Evolutionary conservation across 495 filamentous ascomycete species (phyloP), one percentile per base, ranked within the genome.

Genomic region (Tuber indicum): DNA sequence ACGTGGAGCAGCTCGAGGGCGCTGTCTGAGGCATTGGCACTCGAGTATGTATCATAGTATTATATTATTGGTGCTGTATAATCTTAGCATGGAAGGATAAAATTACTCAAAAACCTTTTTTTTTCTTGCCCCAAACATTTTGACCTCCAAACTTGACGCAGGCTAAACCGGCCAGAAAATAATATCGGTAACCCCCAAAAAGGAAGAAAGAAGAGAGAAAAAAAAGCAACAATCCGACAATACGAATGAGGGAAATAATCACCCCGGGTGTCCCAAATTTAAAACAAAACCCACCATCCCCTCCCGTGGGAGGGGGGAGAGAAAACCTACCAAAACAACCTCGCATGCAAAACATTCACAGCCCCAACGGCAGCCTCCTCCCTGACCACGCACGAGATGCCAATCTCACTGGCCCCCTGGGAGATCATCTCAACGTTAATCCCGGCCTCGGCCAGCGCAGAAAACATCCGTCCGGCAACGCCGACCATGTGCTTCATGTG

Each of bases 361-460:
- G 96, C 96, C 75, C 95, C 90, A 75, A 93, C 92, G 58, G 94
- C 94, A 77, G 97, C 93, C 81, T 91, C 88, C 81, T 93, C 93
- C 81, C 96, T 93, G 81, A 99, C 96, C 12, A 99, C 96, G 84
- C 96, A 98, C 21, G 93, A 96, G 74, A 99, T 99, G 84, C 97
- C 98, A 86, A 99, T 99, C 87, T 99, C 96, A 82, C 94, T 97
- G 69, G 94, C 94, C 75, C 95, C 94, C 88, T 97, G 94, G 39
- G 92, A 95, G 75, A 98, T 98, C 94, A 98, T 97, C 85, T 98
- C 94, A 80, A 97, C 94, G 84, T 98, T 98, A 76, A 98, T 89
- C 79, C 90, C 90, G 83, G 92, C 89, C 79, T 97, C 92, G 42
- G 94, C 96, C 41, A 99, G 87, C 5, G 94, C 94, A 26, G 91